phyloP scores from a whole-genome alignment of 805 yeast species.

The Myxozyma melibiosi region DNA sequence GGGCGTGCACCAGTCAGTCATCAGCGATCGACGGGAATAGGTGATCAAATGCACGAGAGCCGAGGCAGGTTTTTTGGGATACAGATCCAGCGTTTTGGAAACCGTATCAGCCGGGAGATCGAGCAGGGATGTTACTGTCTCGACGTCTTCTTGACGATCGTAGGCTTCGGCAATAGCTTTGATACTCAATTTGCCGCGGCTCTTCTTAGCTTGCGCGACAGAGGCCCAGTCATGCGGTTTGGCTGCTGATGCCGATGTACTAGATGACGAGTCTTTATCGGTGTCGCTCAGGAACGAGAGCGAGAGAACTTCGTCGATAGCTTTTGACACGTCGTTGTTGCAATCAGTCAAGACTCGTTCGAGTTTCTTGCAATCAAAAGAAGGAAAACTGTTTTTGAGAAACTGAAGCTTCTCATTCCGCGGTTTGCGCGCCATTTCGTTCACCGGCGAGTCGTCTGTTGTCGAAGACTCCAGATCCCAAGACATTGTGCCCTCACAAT shows the following conservation, averaged over 20 bases:
- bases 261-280: background rate
- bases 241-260: background rate
- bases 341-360: background rate
- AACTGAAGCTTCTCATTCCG: constrained; percentile 12
- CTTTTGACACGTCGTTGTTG: constrained; percentile 1
- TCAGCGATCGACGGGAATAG: background rate
- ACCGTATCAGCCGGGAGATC: background rate
- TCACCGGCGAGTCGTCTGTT: background rate
- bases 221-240: constrained; percentile 2
- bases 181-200: background rate
- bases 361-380: background rate
- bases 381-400: constrained; percentile 12
- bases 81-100: background rate
- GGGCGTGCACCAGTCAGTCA: background rate
- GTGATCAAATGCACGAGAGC: constrained; percentile 6
- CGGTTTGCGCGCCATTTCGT: constrained; percentile 3
- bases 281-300: background rate
- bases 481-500: background rate
- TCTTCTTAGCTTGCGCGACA: background rate
- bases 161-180: background rate
- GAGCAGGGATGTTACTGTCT: background rate
- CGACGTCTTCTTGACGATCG: background rate
- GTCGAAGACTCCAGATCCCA: constrained; percentile 6
- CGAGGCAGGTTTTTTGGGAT: constrained; percentile 3
- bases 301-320: constrained; percentile 17